These are phyloP conservation scores for Diaporthe longicolla DNA, from an alignment of 2,329 filamentous ascomycete genomes.

Conservation along the genomic window DNA sequence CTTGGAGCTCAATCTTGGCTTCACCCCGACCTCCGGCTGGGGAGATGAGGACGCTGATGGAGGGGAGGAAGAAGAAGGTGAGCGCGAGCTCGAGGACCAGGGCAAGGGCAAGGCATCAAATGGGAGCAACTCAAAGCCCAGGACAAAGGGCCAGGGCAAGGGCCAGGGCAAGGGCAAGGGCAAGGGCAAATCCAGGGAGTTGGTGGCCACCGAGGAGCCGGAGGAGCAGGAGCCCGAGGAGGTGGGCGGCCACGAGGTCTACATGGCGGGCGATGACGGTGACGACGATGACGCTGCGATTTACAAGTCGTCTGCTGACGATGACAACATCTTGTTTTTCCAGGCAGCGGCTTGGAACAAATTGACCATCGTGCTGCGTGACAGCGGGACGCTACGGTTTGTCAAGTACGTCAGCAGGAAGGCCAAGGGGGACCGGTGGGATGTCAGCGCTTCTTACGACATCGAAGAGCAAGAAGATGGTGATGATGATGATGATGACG, in stretches of 20 bases:
- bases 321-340: constrained; percentile 78
- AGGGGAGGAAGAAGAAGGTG: constrained; percentile 41
- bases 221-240: constrained; percentile 58
- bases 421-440: constrained; percentile 92
- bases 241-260: constrained; percentile 86
- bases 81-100: constrained; percentile 56
- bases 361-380: constrained; percentile 89
- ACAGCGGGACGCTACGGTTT: constrained; percentile 89
- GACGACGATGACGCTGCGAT: constrained; percentile 80
- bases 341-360: constrained; percentile 85
- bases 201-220: constrained; percentile 47
- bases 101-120: constrained; percentile 50
- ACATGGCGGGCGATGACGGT: constrained; percentile 91
- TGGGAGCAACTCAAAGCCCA: constrained; percentile 50
- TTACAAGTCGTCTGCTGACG: constrained; percentile 84
- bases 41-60: constrained; percentile 75
- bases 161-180: constrained; percentile 38
- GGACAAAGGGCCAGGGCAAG: too few relatives aligned
- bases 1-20: constrained; percentile 87
- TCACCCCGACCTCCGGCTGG: constrained; percentile 91
- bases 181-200: constrained; percentile 51
- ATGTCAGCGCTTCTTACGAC: constrained; percentile 84
- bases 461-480: constrained; percentile 70
- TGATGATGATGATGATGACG: constrained; percentile 53
- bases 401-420: constrained; percentile 93